A percentile compares a stretch with the other conserved stretches of the same genome.
phyloP scores from a whole-genome alignment of 768 basidiomycete species.

The Boletus bicolor region DNA sequence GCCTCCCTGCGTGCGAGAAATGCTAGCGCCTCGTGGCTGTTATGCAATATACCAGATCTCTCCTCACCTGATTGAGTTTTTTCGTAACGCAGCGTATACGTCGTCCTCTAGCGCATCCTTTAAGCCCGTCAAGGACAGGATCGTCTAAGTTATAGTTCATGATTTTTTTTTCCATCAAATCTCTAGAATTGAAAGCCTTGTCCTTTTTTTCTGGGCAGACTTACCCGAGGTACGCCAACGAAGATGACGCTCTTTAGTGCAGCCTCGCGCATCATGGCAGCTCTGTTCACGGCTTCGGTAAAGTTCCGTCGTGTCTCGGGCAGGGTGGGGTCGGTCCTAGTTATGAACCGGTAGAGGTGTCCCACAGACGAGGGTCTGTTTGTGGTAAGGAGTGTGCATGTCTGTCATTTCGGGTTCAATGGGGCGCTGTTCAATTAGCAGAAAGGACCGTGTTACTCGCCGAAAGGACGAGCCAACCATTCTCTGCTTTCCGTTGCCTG shows the following conservation, averaged over 20 bases:
- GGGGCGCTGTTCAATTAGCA: slow-evolving; percentile 14
- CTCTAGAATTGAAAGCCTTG: background rate
- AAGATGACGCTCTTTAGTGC: slow-evolving; percentile 89
- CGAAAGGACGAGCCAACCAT: slow-evolving; percentile 78
- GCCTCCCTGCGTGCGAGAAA: slow-evolving; percentile 46
- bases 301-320: slow-evolving; percentile 41
- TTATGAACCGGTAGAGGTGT: slow-evolving; percentile 77
- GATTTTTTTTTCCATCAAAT: background rate
- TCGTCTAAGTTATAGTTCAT: slow-evolving; percentile 50
- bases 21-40: slow-evolving; percentile 25
- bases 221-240: slow-evolving; percentile 80
- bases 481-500: slow-evolving; percentile 58
- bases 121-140: slow-evolving; percentile 75
- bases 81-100: slow-evolving; percentile 69
- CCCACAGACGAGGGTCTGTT: slow-evolving; percentile 80
- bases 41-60: slow-evolving; percentile 11
- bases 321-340: slow-evolving; percentile 44
- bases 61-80: slow-evolving; percentile 60
- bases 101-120: slow-evolving; percentile 77
- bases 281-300: slow-evolving; percentile 61
- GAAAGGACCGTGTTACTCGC: slow-evolving; percentile 39
- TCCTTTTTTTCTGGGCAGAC: slow-evolving; percentile 22
- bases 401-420: slow-evolving; percentile 46
- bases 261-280: slow-evolving; percentile 85
- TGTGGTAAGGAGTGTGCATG: slow-evolving; percentile 77